These are phyloP conservation scores for Solioccasus polychromus DNA, from an alignment of 768 basidiomycete species.

Conservation along the genomic window DNA sequence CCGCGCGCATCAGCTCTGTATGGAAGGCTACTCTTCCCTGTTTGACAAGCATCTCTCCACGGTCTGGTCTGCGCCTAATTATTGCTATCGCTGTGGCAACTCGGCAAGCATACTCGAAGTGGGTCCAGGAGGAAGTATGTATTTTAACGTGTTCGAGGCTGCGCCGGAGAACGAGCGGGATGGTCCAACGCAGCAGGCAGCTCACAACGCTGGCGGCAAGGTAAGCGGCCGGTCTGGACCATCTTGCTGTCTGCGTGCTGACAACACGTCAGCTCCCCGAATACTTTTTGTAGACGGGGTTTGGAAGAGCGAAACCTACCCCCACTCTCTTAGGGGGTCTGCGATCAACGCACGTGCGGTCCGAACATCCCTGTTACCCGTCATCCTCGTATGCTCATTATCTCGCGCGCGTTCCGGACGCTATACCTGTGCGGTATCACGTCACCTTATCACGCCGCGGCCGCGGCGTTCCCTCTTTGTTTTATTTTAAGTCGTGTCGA, in stretches of 20 bases:
- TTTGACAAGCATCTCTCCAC: constrained; percentile 95
- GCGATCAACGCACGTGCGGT: constrained; percentile 3
- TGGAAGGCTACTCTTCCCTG: constrained; percentile 98
- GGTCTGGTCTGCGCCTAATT: constrained; percentile 98
- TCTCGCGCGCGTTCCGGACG: constrained; percentile 5
- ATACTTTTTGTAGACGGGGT: constrained; percentile 56
- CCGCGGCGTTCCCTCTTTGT: neutral
- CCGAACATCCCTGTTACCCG: neutral
- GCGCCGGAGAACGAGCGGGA: constrained; percentile 97
- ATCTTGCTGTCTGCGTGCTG: neutral
- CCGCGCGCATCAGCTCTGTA: constrained; percentile 97
- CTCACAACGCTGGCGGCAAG: constrained; percentile 70
- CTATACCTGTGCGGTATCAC: neutral
- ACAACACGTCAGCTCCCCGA: constrained; percentile 61
- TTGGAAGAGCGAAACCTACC: neutral
- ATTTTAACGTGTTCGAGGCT: constrained; percentile 98
- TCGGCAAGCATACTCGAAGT: constrained; percentile 96
- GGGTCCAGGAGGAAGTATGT: constrained; percentile 81
- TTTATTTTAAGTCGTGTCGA: neutral
- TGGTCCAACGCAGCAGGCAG: constrained; percentile 76
- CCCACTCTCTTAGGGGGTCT: constrained; percentile 4
- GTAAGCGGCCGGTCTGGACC: constrained; percentile 35
- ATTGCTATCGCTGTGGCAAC: constrained; percentile 98
- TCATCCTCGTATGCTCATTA: too few relatives aligned
- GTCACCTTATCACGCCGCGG: neutral